A percentile compares a stretch with the other conserved stretches of the same genome.
These are phyloP conservation scores for Thuidium tamariscinum DNA, from an alignment of 225 moss, liverwort and hornwort genomes.

Conservation along the genomic window DNA sequence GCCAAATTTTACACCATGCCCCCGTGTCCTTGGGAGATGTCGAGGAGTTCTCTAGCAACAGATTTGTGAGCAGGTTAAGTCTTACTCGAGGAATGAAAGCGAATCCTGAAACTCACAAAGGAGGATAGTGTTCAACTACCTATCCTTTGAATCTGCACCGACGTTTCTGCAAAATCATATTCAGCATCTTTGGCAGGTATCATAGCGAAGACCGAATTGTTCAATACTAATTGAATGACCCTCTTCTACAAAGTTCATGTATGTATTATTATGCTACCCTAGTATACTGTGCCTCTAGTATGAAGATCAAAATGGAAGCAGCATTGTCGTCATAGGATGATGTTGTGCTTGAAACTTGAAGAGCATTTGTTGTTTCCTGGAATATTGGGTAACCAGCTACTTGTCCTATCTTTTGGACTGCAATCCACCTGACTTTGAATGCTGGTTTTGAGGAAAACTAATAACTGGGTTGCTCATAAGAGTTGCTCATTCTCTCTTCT, in stretches of 20 bases:
- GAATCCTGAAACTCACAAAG: not conserved
- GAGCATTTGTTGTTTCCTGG: not conserved
- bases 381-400: not conserved
- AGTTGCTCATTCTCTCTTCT: not conserved
- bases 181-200: not conserved
- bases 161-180: not conserved
- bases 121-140: not conserved
- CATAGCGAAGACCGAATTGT: not conserved
- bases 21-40: not conserved
- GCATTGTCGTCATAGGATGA: not conserved
- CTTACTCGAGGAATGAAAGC: not conserved
- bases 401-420: not conserved
- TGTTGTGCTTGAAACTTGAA: not conserved
- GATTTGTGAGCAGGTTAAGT: not conserved
- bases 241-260: not conserved
- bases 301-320: not conserved
- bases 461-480: not conserved
- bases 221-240: not conserved
- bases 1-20: not conserved
- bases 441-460: not conserved
- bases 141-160: not conserved
- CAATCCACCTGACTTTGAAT: not conserved
- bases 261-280: not conserved
- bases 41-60: not conserved
- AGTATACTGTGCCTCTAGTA: not conserved